Evolutionary conservation across 2,329 filamentous ascomycete species (phyloP), one percentile per base, ranked within the genome.

Genomic region (Amphichorda felina): DNA sequence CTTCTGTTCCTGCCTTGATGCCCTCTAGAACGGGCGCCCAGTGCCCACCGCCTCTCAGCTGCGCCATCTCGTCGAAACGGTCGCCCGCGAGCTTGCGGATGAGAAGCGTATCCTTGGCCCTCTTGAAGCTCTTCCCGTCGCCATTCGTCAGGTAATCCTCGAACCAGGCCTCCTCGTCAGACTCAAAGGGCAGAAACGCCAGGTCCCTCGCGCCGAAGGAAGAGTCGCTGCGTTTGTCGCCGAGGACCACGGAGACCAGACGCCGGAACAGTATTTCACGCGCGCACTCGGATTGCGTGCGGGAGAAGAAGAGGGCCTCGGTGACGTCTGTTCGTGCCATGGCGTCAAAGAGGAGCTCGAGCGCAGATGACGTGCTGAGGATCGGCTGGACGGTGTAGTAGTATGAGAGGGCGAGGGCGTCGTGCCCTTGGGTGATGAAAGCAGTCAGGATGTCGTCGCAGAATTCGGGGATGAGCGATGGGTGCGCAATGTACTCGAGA

Each of bases 381-480:
- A 80, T 73, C 2, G 86, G 85, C 43, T 78, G 77, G 1, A 81
- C 78, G 10, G 79, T 75, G 44, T 87, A 70, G 58, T 82, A 91
- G 58, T 91, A 93, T 9, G 83, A 79, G 19, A 91, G 67, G 0
- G 82, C 72, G 2, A 88, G 66, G 18, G 62, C 68, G 50, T 85
- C 77, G 38, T 68, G 60, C 29, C 66, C 60, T 43, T 76, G 69
- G 26, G 71, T 68, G 35, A 84, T 73, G 4, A 91, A 70, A 4
- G 71, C 69, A 18, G 71, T 70, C 45, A 91, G 68, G 35, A 93
- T 88, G 41, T 93, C 82, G 57, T 91, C 84, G 38, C 82, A 72
- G 49, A 91, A 93, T 36, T 86, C 86, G 25, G 82, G 78, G 15
- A 80, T 76, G 4, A 93, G 68, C 2, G 81, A 84, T 0, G 86